Percentiles rank a stretch among this genome's conserved stretches.
Conservation (phyloP, 1,284 basidiomycete species). For the Neonothopanus nambi region DNA sequence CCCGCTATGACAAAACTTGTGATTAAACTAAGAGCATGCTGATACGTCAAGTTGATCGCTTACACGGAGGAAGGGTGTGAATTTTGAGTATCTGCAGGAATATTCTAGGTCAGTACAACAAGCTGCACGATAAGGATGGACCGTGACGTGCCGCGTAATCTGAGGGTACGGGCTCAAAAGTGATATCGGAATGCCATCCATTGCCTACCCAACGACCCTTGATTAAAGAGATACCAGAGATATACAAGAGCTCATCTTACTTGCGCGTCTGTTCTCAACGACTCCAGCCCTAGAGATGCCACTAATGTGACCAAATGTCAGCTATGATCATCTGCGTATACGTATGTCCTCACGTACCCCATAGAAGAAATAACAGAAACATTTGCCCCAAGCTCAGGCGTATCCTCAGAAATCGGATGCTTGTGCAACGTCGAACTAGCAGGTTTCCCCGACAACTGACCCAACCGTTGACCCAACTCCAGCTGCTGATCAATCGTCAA, state of each 20-base stretch:
- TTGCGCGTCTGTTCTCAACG: conserved; percentile 33
- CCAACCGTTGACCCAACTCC: conserved; percentile 51
- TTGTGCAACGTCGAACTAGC: conserved; percentile 54
- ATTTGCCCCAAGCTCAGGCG: conserved; percentile 49
- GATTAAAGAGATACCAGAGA: neutral
- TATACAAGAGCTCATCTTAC: conserved; percentile 13
- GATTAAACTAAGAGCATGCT: conserved; percentile 14
- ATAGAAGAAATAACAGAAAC: conserved; percentile 49
- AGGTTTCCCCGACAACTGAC: conserved; percentile 59
- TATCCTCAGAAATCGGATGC: conserved; percentile 63
- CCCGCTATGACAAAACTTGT: conserved; percentile 30
- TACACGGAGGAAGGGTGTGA: conserved; percentile 52
- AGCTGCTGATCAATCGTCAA: conserved; percentile 37
- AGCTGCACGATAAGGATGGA: too few relatives aligned
- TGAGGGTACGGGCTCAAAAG: conserved; percentile 67
- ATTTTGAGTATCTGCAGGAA: conserved; percentile 49
- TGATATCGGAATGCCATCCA: conserved; percentile 67
- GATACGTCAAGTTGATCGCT: conserved; percentile 6
- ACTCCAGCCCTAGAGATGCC: conserved; percentile 42
- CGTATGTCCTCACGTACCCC: conserved; percentile 18
- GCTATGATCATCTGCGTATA: neutral
- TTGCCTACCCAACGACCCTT: conserved; percentile 14
- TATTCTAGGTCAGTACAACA: too few relatives aligned
- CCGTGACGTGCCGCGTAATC: conserved; percentile 56
- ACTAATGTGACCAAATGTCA: conserved; percentile 21